These are phyloP conservation scores for Crotalaria pallida DNA, from an alignment of 306 rosid genomes.

Conservation along the genomic window DNA sequence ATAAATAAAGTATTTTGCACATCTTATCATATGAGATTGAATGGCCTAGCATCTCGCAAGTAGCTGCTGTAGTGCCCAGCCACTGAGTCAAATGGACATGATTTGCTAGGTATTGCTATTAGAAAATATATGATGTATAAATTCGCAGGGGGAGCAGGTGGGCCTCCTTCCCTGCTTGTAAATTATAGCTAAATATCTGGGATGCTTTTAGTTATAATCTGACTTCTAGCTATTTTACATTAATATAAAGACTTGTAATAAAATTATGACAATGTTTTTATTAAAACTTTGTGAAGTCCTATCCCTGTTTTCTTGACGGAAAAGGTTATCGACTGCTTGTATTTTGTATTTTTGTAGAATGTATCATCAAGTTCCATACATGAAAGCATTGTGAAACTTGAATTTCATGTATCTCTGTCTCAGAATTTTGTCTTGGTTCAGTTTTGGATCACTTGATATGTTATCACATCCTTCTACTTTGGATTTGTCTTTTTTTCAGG, in stretches of 20 bases:
- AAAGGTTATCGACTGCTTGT: neutral
- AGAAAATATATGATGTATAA: too few species aligned
- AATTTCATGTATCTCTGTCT: neutral
- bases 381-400: slow-evolving; percentile 8
- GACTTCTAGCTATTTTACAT: neutral
- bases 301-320: neutral
- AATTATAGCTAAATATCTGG: neutral
- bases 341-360: neutral
- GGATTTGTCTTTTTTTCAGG: slow-evolving; percentile 49
- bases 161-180: too few species aligned
- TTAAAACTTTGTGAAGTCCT: neutral
- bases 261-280: neutral
- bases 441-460: slow-evolving; percentile 5
- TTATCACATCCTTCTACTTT: slow-evolving; percentile 16
- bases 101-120: too few species aligned
- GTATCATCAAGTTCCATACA: neutral
- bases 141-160: too few species aligned
- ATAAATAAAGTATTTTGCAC: too few species aligned
- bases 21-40: too few species aligned
- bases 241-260: neutral
- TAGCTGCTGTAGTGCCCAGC: too few species aligned
- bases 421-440: neutral
- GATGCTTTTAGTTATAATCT: neutral
- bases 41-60: too few species aligned
- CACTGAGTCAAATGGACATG: too few species aligned